Base-by-base conservation (phyloP, 2,329 filamentous ascomycete species). In the Fusarium sacchari region DNA sequence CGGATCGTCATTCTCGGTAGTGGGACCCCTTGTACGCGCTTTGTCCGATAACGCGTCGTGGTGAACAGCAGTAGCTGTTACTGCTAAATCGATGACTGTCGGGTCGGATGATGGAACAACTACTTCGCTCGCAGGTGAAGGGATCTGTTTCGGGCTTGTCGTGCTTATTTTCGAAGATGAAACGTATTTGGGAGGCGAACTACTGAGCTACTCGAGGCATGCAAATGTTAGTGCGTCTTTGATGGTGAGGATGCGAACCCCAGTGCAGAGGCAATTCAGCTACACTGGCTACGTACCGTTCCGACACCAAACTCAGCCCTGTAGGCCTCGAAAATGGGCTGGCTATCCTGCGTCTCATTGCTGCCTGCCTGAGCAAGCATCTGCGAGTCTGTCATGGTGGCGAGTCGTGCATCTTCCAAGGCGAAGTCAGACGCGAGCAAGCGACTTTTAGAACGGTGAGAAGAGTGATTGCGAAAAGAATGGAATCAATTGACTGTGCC, bases 331-430 rank as follows among this genome's bases (percentile, higher is more conserved):
- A 84, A 72, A 32, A 86, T 77, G 32, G 79, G 77, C 77, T 86
- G 84, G 78, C 83, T 86, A 74, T 86, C 84, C 72, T 86, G 84
- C 13, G 83, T 82, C 60, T 84, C 83, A 67, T 80, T 77, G 64
- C 67, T 77, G 59, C 80, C 82, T 80, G 79, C 80, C 53, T 78
- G 71, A 50, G 55, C 65, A 40, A 82, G 73, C 73, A 75, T 79
- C 61, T 73, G 64, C 39, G 75, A 67, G 26, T 71, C 71, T 64
- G 76, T 77, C 81, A 83, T 83, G 32, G 56, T 73, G 61, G 60
- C 56, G 55, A 60, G 28, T 34, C 43, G 44, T 47, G 64, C 77
- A 79, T 78, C 60, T 62, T 74, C 34, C 24, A 60, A 22, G 58
- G 53, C 32, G 36, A 64, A 55, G 32, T 32, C 30, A 11, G 43